Conservation (phyloP, 2,329 filamentous ascomycete species). For the Diplodia corticola region DNA sequence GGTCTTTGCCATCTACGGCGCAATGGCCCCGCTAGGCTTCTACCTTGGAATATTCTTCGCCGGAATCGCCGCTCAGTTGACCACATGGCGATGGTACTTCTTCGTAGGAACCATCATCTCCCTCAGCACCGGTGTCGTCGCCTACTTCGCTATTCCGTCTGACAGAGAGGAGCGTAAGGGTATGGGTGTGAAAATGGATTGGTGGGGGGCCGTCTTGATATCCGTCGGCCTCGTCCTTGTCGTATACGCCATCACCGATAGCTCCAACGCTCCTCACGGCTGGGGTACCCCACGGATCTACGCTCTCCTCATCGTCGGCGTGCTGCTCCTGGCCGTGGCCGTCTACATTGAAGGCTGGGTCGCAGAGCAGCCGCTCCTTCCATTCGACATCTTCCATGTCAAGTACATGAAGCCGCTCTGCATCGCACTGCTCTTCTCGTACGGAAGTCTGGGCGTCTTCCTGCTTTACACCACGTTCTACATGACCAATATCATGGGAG, state of each 20-base stretch:
- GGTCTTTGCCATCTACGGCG: slow-evolving; percentile 48
- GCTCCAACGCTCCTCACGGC: slow-evolving; percentile 61
- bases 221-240: slow-evolving; percentile 66
- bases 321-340: slow-evolving; percentile 56
- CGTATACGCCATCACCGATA: slow-evolving; percentile 72
- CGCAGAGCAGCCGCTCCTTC: slow-evolving; percentile 64
- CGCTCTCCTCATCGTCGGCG: slow-evolving; percentile 60
- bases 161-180: slow-evolving; percentile 42
- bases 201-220: slow-evolving; percentile 61
- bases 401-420: slow-evolving; percentile 66
- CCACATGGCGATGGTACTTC: slow-evolving; percentile 67
- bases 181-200: slow-evolving; percentile 64
- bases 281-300: slow-evolving; percentile 70
- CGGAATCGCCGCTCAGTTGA: slow-evolving; percentile 57
- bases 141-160: slow-evolving; percentile 53
- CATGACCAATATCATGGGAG: slow-evolving; percentile 61
- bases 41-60: slow-evolving; percentile 66
- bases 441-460: slow-evolving; percentile 68
- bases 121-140: slow-evolving; percentile 47
- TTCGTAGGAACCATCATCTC: slow-evolving; percentile 61
- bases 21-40: slow-evolving; percentile 57
- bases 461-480: slow-evolving; percentile 71
- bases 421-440: slow-evolving; percentile 62
- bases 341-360: slow-evolving; percentile 70
- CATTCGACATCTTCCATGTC: slow-evolving; percentile 64